These are phyloP conservation scores for Calonectria honghensis DNA, from an alignment of 2,329 filamentous ascomycete species.

Conservation along the genomic window DNA sequence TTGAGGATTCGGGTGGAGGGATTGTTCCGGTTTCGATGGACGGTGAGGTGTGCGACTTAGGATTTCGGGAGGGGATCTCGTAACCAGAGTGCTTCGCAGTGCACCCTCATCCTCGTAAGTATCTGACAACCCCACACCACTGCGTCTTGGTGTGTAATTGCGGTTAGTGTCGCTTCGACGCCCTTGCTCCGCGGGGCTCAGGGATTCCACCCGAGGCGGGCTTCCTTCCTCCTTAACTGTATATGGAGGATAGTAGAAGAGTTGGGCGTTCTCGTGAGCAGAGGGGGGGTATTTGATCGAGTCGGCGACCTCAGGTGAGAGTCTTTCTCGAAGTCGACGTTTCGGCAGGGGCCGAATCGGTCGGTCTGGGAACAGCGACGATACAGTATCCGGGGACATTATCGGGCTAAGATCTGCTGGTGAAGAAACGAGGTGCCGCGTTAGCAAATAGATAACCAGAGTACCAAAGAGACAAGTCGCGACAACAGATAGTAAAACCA, in stretches of 20 bases:
- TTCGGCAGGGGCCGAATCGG: conserved; percentile 95
- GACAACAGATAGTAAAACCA: conserved; percentile 41
- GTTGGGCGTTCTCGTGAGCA: conserved; percentile 80
- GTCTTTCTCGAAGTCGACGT: conserved; percentile 88
- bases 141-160: conserved; percentile 54
- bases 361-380: conserved; percentile 89
- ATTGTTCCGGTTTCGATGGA: conserved; percentile 66
- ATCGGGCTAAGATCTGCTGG: conserved; percentile 67
- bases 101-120: conserved; percentile 76
- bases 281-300: conserved; percentile 88
- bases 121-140: conserved; percentile 70
- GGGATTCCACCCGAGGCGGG: conserved; percentile 45
- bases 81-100: conserved; percentile 62
- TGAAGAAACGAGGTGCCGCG: conserved; percentile 44
- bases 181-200: conserved; percentile 50
- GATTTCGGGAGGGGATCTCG: conserved; percentile 69
- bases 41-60: conserved; percentile 65
- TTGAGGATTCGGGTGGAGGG: conserved; percentile 68
- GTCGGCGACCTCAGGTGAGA: conserved; percentile 89
- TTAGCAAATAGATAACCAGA: conserved; percentile 56
- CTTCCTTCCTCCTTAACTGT: conserved; percentile 69
- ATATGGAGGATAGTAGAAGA: conserved; percentile 80
- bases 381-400: conserved; percentile 85
- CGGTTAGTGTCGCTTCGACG: conserved; percentile 51
- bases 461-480: conserved; percentile 42